A percentile compares a stretch with the other conserved stretches of the same genome.
These are phyloP conservation scores for Sporisorium graminicola DNA, from an alignment of 1,284 basidiomycete species.

Conservation along the genomic window DNA sequence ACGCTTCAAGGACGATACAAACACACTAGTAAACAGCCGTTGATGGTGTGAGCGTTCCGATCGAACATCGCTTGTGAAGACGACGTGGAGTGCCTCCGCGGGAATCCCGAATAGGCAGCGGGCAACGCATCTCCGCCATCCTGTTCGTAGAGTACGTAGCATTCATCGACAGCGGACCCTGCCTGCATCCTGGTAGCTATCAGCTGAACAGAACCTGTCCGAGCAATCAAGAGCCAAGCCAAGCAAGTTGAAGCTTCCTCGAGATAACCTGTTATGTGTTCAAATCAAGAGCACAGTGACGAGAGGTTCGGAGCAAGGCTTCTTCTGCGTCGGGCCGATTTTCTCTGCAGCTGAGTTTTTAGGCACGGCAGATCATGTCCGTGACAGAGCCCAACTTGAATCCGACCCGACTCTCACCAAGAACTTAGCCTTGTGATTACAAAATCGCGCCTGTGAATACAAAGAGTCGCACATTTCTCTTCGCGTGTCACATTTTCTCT, in stretches of 20 bases:
- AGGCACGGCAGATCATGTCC: neutral
- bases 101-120: neutral
- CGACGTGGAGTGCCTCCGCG: constrained; percentile 2
- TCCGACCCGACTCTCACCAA: neutral
- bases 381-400: neutral
- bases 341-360: constrained; percentile 7
- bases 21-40: neutral
- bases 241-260: too few species aligned
- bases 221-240: too few species aligned
- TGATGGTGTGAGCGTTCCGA: neutral
- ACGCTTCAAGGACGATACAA: too few species aligned
- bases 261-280: too few species aligned
- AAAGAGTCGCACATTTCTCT: neutral
- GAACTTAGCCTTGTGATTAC: neutral
- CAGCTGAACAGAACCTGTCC: neutral
- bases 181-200: neutral
- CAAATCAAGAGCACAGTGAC: too few species aligned
- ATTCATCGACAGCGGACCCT: neutral
- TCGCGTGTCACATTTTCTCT: too few species aligned
- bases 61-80: neutral
- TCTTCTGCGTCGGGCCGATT: neutral
- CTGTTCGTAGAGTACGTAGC: too few species aligned
- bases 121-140: too few species aligned
- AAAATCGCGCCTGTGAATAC: neutral
- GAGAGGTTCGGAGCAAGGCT: neutral